phyloP scores from a whole-genome alignment of 1,284 basidiomycete species.

The Ceratobasidium theobromae region DNA sequence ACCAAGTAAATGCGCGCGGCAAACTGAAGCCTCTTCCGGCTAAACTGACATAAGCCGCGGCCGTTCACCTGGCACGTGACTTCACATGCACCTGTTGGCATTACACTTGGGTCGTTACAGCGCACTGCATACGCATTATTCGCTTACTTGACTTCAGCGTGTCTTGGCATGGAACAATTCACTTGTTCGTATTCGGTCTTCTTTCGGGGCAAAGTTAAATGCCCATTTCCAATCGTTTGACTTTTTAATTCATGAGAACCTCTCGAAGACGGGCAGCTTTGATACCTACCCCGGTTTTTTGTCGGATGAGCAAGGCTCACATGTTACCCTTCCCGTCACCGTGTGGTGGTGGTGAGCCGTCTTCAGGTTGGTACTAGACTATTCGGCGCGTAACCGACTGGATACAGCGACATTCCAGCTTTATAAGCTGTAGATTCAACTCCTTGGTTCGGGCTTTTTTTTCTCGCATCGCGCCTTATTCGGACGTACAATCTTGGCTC shows the following conservation, averaged over 20 bases:
- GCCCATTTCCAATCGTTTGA: neutral
- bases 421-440: neutral
- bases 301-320: conserved; percentile 16
- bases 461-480: neutral
- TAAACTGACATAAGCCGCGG: too few species aligned
- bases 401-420: neutral
- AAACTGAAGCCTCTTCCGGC: too few species aligned
- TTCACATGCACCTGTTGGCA: too few species aligned
- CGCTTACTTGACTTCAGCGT: neutral
- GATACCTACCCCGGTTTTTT: conserved; percentile 2
- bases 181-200: neutral
- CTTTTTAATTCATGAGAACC: neutral
- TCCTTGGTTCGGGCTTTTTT: neutral
- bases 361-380: neutral
- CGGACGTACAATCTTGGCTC: neutral
- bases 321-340: conserved; percentile 6
- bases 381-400: neutral
- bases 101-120: too few species aligned
- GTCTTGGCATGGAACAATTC: neutral
- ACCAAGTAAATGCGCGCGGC: too few species aligned
- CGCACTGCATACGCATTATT: conserved; percentile 2
- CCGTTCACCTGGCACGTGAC: too few species aligned
- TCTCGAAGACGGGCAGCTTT: neutral
- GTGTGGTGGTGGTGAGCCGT: neutral
- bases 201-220: conserved; percentile 12